These are phyloP conservation scores for Purshia tridentata DNA, from an alignment of 306 rosid species.

Conservation along the genomic window DNA sequence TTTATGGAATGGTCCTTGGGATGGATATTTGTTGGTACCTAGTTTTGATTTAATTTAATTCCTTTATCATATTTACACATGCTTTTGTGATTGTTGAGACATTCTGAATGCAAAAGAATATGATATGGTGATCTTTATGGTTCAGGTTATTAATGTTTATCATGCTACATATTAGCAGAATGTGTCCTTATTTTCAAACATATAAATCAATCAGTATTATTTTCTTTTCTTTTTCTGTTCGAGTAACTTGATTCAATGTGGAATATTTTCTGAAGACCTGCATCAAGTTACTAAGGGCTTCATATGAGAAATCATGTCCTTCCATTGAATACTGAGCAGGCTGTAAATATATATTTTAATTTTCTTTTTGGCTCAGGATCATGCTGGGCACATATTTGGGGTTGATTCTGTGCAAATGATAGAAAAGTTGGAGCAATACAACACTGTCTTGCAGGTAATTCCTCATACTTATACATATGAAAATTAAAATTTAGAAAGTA, in stretches of 20 bases:
- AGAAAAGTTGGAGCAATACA: constrained; percentile 90
- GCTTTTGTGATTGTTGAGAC: neutral
- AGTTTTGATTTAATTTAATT: neutral
- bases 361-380: constrained; percentile 59
- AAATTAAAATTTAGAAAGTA: neutral
- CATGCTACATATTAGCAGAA: neutral
- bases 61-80: neutral
- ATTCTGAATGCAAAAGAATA: too few species aligned
- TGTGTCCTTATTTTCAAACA: neutral
- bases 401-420: constrained; percentile 85
- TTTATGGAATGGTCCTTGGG: neutral
- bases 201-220: neutral
- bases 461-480: constrained; percentile 15
- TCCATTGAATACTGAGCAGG: neutral
- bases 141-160: neutral
- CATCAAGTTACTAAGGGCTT: constrained; percentile 6
- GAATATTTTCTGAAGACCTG: neutral
- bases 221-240: neutral
- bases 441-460: constrained; percentile 63
- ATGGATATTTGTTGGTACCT: neutral
- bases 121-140: neutral
- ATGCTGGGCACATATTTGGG: constrained; percentile 97
- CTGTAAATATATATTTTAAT: constrained; percentile 3
- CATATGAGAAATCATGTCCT: neutral
- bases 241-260: neutral